Evolutionary conservation across 768 basidiomycete genomes (phyloP).

Genomic region (Boletus insuetus): DNA sequence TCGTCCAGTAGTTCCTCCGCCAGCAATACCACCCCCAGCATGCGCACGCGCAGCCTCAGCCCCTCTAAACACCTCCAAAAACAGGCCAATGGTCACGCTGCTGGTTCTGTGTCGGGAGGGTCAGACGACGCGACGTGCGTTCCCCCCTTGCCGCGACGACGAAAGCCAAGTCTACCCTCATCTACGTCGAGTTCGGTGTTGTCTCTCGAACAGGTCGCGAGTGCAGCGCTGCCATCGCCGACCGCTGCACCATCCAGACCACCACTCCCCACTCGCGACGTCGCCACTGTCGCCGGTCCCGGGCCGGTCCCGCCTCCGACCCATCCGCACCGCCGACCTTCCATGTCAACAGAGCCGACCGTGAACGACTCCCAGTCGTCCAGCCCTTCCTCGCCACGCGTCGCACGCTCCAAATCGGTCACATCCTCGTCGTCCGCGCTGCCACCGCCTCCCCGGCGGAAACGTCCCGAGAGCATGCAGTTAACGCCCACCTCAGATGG

Average conservation of each 20-base stretch:
- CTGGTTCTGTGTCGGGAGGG: constrained; percentile 3
- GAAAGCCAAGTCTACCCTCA: constrained; percentile 33
- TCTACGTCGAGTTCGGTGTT: constrained; percentile 33
- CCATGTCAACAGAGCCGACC: constrained; percentile 19
- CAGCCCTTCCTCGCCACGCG: constrained; percentile 34
- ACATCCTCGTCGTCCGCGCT: constrained; percentile 33
- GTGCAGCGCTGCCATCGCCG: constrained; percentile 30
- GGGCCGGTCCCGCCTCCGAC: constrained; percentile 44
- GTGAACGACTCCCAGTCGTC: constrained; percentile 25
- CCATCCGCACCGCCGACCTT: constrained; percentile 53
- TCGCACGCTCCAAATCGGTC: constrained; percentile 55
- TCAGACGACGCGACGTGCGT: constrained; percentile 23
- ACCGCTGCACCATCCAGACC: constrained; percentile 18
- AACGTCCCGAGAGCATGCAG: constrained; percentile 66
- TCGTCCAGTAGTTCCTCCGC: constrained; percentile 27
- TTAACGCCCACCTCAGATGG: constrained; percentile 24
- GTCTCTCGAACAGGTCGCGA: constrained; percentile 44
- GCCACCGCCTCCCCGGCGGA: constrained; percentile 49
- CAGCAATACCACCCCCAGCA: background rate
- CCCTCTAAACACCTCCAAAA: constrained; percentile 23
- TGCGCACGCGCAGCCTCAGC: constrained; percentile 31
- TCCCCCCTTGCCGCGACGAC: constrained; percentile 38
- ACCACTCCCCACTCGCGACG: constrained; percentile 20
- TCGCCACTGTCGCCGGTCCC: constrained; percentile 18
- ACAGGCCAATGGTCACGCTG: background rate